phyloP scores from a whole-genome alignment of 129 eudicot genomes.

The Scalesia atractyloides region DNA sequence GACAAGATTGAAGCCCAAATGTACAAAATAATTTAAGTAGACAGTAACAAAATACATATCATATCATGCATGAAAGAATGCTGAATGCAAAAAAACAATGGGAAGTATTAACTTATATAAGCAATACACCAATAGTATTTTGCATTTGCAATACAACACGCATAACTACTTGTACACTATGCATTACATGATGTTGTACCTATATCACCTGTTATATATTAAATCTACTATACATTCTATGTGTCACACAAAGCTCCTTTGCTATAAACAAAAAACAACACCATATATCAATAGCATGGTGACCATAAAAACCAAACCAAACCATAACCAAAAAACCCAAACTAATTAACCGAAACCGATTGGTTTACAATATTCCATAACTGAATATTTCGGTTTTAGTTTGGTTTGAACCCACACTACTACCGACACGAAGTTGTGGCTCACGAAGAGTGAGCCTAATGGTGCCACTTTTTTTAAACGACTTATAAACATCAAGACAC shows the following conservation, averaged over 20 bases:
- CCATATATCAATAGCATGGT: background rate
- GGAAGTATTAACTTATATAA: too few relatives aligned
- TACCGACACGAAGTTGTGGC: conserved; percentile 55
- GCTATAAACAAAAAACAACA: conserved; percentile 32
- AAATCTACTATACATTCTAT: conserved; percentile 16
- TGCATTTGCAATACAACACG: background rate
- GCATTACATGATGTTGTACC: conserved; percentile 22
- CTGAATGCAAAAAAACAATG: too few relatives aligned
- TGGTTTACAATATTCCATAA: too few relatives aligned
- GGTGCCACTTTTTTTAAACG: conserved; percentile 46
- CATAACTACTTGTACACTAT: background rate
- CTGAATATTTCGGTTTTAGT: too few relatives aligned
- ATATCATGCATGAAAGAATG: too few relatives aligned
- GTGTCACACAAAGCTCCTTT: conserved; percentile 24
- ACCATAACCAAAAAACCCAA: too few relatives aligned
- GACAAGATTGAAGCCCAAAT: too few relatives aligned
- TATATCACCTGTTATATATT: background rate
- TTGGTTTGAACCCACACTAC: conserved; percentile 38
- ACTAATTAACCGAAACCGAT: too few relatives aligned
- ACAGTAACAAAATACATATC: too few relatives aligned
- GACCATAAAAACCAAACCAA: too few relatives aligned
- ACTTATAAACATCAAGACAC: conserved; percentile 69
- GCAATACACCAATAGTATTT: background rate
- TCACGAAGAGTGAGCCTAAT: conserved; percentile 58
- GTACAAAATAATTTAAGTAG: too few relatives aligned